These are phyloP conservation scores for Nakazawaea ernobii DNA, from an alignment of 805 yeast genomes.

Conservation along the genomic window DNA sequence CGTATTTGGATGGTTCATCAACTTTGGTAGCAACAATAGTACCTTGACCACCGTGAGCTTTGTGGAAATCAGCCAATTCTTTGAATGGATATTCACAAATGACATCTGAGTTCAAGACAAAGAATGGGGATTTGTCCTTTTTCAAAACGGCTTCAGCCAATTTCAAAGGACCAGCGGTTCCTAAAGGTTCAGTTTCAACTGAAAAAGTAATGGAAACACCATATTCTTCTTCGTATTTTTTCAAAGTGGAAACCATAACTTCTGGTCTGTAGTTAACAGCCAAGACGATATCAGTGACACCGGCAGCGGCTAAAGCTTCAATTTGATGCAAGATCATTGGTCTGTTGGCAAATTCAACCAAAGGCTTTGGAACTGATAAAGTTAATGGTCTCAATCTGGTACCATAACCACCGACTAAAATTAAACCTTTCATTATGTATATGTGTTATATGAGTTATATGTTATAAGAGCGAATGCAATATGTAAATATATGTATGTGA, in stretches of 20 bases:
- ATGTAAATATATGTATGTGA: not conserved
- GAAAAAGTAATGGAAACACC: conserved; percentile 95
- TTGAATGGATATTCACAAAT: conserved; percentile 97
- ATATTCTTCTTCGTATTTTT: conserved; percentile 90
- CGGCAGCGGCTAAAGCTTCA: conserved; percentile 96
- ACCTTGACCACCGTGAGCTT: conserved; percentile 94
- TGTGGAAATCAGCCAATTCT: conserved; percentile 90
- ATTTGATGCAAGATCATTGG: conserved; percentile 99
- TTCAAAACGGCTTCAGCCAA: conserved; percentile 90
- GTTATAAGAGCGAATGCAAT: not conserved
- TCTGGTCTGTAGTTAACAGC: conserved; percentile 99
- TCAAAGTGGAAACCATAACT: conserved; percentile 93
- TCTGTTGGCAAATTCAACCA: conserved; percentile 97
- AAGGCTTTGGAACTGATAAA: conserved; percentile 90
- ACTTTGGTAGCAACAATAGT: conserved; percentile 99
- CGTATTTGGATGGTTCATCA: conserved; percentile 98
- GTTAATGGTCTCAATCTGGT: conserved; percentile 99
- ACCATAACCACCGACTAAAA: conserved; percentile 99
- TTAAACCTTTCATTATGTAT: conserved; percentile 81
- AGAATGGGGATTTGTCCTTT: conserved; percentile 95
- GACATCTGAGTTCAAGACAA: conserved; percentile 96
- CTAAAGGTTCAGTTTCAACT: conserved; percentile 98
- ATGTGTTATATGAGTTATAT: not conserved
- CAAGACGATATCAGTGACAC: conserved; percentile 96
- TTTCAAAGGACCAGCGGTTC: conserved; percentile 98